phyloP scores from a whole-genome alignment of 2,329 filamentous ascomycete genomes.

The Nigrospora oryzae region DNA sequence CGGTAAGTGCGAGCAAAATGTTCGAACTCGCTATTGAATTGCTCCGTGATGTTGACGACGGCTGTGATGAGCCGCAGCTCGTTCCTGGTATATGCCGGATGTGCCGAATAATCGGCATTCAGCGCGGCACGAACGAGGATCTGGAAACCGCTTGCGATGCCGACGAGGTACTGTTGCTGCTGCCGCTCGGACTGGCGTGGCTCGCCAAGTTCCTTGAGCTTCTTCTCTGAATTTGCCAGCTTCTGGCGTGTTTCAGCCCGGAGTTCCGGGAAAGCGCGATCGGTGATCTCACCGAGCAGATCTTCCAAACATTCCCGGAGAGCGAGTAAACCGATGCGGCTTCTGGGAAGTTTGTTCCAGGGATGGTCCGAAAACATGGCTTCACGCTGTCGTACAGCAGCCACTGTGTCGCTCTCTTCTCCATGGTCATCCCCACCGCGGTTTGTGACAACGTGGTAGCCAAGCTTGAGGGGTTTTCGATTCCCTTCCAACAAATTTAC shows the following conservation, averaged over 20 bases:
- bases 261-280: constrained; percentile 20
- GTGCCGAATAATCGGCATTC: constrained; percentile 23
- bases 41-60: constrained; percentile 9
- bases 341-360: constrained; percentile 14
- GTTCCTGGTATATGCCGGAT: constrained; percentile 8
- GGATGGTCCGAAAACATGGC: constrained; percentile 21
- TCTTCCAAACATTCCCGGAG: constrained; percentile 20
- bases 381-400: constrained; percentile 16
- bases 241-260: constrained; percentile 15
- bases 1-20: constrained; percentile 6
- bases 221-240: constrained; percentile 4
- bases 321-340: constrained; percentile 19
- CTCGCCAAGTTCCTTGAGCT: constrained; percentile 20
- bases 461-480: constrained; percentile 27
- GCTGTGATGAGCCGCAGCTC: constrained; percentile 12
- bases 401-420: constrained; percentile 11
- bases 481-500: constrained; percentile 29
- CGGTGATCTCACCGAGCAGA: constrained; percentile 25
- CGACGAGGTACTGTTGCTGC: constrained; percentile 26
- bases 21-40: constrained; percentile 6
- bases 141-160: constrained; percentile 19
- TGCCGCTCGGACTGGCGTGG: constrained; percentile 14
- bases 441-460: constrained; percentile 36
- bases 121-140: constrained; percentile 19
- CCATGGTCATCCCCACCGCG: constrained; percentile 27